Evolutionary conservation across 2,329 filamentous ascomycete genomes (phyloP).

Genomic region (Fusarium stilboides): DNA sequence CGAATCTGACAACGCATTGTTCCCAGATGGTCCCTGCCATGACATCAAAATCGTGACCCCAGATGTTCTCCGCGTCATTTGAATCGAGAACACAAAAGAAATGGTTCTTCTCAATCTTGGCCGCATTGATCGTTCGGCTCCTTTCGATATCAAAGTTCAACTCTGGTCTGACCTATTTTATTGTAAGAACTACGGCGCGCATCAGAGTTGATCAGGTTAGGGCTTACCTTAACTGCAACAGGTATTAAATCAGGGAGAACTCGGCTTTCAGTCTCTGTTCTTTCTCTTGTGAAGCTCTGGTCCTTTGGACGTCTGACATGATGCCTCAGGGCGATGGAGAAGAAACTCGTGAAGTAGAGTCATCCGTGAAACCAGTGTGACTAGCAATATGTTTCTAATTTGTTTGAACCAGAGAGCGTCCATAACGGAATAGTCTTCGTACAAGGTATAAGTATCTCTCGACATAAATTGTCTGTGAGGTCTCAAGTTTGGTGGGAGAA

Average conservation of each 20-base stretch:
- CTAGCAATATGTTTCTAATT: background rate
- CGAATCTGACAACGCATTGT: background rate
- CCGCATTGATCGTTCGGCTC: background rate
- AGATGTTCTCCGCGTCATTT: background rate
- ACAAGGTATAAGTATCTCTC: slow-evolving; percentile 1
- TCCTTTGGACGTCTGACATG: background rate
- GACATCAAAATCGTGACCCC: background rate
- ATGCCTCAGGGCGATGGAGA: background rate
- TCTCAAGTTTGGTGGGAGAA: background rate
- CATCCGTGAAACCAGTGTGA: background rate
- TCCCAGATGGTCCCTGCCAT: background rate
- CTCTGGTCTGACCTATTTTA: background rate
- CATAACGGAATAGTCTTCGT: background rate
- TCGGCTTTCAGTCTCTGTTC: background rate
- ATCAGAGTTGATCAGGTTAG: too few species aligned
- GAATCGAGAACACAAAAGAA: slow-evolving; percentile 9
- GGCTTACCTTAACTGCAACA: background rate
- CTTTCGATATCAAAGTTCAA: background rate
- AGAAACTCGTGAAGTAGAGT: slow-evolving; percentile 3
- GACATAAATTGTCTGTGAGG: background rate
- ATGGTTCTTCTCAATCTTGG: background rate
- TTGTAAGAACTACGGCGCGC: background rate
- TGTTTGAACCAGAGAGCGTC: background rate
- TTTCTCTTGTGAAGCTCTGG: background rate
- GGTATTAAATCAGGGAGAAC: background rate